Percentiles rank a stretch among this genome's conserved stretches.
Evolutionary conservation across 768 basidiomycete genomes (phyloP).

Genomic region (Mycena vitilis): DNA sequence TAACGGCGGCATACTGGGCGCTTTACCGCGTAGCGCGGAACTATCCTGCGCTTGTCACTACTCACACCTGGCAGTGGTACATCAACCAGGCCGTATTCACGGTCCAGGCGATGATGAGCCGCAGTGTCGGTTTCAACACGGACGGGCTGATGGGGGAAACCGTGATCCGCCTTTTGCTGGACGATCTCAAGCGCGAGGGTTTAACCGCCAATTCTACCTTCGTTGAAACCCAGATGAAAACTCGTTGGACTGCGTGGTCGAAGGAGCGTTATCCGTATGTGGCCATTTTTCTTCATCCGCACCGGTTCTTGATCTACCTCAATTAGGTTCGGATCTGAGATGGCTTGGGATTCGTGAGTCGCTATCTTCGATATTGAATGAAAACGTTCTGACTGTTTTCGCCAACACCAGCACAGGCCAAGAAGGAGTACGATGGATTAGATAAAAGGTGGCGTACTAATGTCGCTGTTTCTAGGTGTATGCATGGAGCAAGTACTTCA

Average conservation of each 20-base stretch:
- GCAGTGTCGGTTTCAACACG: constrained; percentile 55
- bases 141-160: constrained; percentile 71
- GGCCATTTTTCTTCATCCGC: constrained; percentile 1
- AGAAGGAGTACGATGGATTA: constrained; percentile 54
- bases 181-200: constrained; percentile 65
- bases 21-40: constrained; percentile 69
- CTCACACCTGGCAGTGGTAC: constrained; percentile 68
- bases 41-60: constrained; percentile 60
- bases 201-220: constrained; percentile 59
- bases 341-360: constrained; percentile 62
- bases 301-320: constrained; percentile 4
- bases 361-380: neutral
- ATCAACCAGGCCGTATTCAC: constrained; percentile 65
- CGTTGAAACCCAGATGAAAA: constrained; percentile 59
- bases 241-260: constrained; percentile 58
- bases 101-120: constrained; percentile 57
- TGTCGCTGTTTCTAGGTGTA: constrained; percentile 41
- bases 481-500: constrained; percentile 65
- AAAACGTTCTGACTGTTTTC: neutral
- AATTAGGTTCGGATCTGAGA: constrained; percentile 67
- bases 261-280: constrained; percentile 63
- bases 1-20: constrained; percentile 64
- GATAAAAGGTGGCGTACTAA: neutral
- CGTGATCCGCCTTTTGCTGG: constrained; percentile 57
- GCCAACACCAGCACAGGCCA: constrained; percentile 53